These are phyloP conservation scores for Lumnitzera littorea DNA, from an alignment of 345 rosid genomes.

Conservation along the genomic window DNA sequence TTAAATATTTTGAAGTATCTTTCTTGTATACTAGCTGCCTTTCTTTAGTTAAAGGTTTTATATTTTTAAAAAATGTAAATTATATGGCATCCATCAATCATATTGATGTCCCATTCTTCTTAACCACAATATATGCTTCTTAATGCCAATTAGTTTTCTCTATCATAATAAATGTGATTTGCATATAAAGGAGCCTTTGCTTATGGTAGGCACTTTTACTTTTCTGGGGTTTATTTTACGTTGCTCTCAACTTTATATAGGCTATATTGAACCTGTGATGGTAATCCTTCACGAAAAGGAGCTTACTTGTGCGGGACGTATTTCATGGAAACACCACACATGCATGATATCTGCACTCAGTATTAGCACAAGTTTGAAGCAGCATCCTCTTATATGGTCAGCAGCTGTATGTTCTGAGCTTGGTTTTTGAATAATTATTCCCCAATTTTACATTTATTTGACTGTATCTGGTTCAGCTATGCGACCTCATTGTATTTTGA, in stretches of 20 bases:
- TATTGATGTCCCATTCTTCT: too few species aligned
- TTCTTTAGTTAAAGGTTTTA: too few species aligned
- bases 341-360: constrained; percentile 94
- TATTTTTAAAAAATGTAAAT: too few species aligned
- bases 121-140: too few species aligned
- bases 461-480: neutral
- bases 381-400: constrained; percentile 98
- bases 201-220: constrained; percentile 5
- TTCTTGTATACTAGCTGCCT: too few species aligned
- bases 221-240: constrained; percentile 13
- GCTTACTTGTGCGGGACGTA: constrained; percentile 93
- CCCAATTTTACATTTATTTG: neutral
- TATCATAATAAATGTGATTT: too few species aligned
- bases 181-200: too few species aligned
- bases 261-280: constrained; percentile 95
- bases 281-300: constrained; percentile 93
- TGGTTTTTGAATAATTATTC: constrained; percentile 1
- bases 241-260: constrained; percentile 30
- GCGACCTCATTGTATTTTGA: too few species aligned
- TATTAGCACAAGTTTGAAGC: constrained; percentile 87
- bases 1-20: too few species aligned
- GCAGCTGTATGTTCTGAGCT: constrained; percentile 59
- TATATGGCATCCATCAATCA: too few species aligned
- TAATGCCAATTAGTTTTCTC: too few species aligned
- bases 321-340: constrained; percentile 92